Evolutionary conservation across 73 alveolate species (phyloP), one percentile per base, ranked within the genome.

Genomic region (Paramecium bursaria): DNA sequence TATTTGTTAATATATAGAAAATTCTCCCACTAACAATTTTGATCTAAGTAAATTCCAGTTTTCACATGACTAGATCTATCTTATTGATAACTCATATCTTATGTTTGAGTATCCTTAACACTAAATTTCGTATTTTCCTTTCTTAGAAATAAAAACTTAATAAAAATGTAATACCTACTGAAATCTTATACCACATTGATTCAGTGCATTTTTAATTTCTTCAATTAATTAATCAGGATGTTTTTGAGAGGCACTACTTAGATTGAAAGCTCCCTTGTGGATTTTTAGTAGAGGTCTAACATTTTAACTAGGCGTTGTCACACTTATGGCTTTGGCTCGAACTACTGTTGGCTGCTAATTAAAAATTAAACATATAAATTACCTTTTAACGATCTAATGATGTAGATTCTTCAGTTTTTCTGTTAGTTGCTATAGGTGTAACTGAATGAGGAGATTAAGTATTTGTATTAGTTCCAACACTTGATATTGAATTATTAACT

Each of bases 181-280:
- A 21, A 15, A 25, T 22, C 44, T 67, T 22, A 67, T 42, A 3
- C 19, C n/a, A 39, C 17, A 15, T 35, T 67, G 17, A 35, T 21
- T 39, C 27, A 79, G 17, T 3, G 52, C 27, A 17, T 79, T 39
- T 10, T 42, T 52, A 4, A 79, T 14, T 7, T 79, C 88, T 21
- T 57, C 53, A 17, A 79, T 48, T 13, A 79, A 33, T 11, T 11
- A 25, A 42, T 54, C 61, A 2, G 82, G 89, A 52, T 79, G 85
- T 79, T 73, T 79, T 11, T 79, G 51, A n/a, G 89, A 53, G 35
- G 57, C 30, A 19, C 85, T 49, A 42, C 74, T 79, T 2, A 79
- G n/a, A 39, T 79, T 79, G 27, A 79, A 79, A 10, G 89, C 85
- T 0, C 85, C 89, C 29, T 73, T 79, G 46, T 79, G 89, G 17